Conservation (phyloP, 345 rosid species). For the Gossypium stocksii region DNA sequence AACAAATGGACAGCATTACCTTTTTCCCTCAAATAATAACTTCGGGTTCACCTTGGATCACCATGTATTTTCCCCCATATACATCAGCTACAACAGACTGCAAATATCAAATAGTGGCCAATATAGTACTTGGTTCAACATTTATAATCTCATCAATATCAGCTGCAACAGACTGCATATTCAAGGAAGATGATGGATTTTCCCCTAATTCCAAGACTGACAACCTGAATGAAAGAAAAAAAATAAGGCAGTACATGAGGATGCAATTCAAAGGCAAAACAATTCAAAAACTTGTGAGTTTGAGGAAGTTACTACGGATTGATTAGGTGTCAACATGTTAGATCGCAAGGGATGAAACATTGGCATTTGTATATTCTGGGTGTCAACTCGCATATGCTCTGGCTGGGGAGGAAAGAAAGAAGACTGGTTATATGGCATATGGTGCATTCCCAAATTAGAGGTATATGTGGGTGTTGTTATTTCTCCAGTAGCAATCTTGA, state of each 20-base stretch:
- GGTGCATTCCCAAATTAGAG: slow-evolving; percentile 68
- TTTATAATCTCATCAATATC: too few relatives aligned
- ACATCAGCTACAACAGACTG: too few relatives aligned
- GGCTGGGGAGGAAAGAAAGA: slow-evolving; percentile 44
- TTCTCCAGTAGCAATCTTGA: too few relatives aligned
- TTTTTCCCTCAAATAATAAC: slow-evolving; percentile 88
- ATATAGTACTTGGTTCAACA: too few relatives aligned
- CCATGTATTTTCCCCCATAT: slow-evolving; percentile 88
- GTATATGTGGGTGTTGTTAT: slow-evolving; percentile 49
- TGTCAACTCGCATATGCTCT: slow-evolving; percentile 34
- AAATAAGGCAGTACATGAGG: too few relatives aligned
- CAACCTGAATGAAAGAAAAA: too few relatives aligned
- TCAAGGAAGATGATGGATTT: too few relatives aligned
- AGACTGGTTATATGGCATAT: slow-evolving; percentile 42
- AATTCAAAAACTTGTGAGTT: slow-evolving; percentile 42
- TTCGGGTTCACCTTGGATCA: slow-evolving; percentile 83
- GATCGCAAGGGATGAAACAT: slow-evolving; percentile 51
- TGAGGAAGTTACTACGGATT: slow-evolving; percentile 30
- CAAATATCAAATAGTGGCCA: too few relatives aligned
- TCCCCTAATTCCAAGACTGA: too few relatives aligned
- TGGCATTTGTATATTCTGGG: slow-evolving; percentile 45
- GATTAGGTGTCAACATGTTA: slow-evolving; percentile 34
- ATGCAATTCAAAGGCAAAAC: too few relatives aligned
- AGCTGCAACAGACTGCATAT: too few relatives aligned
- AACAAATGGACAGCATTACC: slow-evolving; percentile 29